Percentiles rank a stretch among this genome's conserved stretches.
Conservation (phyloP, 116 monocot species). For the Posidonia oceanica region DNA sequence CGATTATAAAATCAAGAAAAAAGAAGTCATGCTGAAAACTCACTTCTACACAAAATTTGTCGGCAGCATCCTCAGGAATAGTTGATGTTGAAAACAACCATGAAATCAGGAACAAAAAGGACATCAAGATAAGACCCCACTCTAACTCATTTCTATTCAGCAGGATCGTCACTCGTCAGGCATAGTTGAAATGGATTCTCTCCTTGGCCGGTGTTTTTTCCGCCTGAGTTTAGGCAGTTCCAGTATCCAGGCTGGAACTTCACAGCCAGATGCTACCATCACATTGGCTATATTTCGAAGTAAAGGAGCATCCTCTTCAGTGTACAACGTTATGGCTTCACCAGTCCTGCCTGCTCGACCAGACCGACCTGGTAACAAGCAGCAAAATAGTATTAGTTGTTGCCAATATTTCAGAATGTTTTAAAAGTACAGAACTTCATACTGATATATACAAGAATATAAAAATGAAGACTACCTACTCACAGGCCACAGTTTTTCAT, state of each 20-base stretch:
- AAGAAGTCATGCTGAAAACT: too few relatives aligned
- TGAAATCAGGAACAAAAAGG: too few relatives aligned
- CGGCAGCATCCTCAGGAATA: too few relatives aligned
- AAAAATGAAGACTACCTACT: too few relatives aligned
- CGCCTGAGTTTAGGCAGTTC: slow-evolving; percentile 56
- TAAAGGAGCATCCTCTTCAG: slow-evolving; percentile 87
- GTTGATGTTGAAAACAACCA: too few relatives aligned
- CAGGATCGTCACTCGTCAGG: slow-evolving; percentile 6
- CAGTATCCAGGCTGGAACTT: slow-evolving; percentile 86
- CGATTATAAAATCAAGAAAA: too few relatives aligned
- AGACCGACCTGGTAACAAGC: slow-evolving; percentile 48
- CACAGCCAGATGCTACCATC: slow-evolving; percentile 81
- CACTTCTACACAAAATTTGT: too few relatives aligned
- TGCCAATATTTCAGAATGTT: not conserved
- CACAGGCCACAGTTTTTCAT: not conserved
- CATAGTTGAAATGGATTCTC: slow-evolving; percentile 38
- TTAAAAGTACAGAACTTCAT: not conserved
- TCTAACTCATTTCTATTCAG: too few relatives aligned
- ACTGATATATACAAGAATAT: not conserved
- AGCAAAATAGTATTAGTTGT: not conserved
- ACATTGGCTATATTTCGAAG: slow-evolving; percentile 92
- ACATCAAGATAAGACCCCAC: too few relatives aligned
- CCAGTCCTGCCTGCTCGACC: slow-evolving; percentile 92
- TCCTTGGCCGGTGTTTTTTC: slow-evolving; percentile 59
- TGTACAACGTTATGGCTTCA: slow-evolving; percentile 86